Evolutionary conservation across 1,139 yeast genomes (phyloP), one percentile per base, ranked within the genome.

Genomic region (Pichia sp.): DNA sequence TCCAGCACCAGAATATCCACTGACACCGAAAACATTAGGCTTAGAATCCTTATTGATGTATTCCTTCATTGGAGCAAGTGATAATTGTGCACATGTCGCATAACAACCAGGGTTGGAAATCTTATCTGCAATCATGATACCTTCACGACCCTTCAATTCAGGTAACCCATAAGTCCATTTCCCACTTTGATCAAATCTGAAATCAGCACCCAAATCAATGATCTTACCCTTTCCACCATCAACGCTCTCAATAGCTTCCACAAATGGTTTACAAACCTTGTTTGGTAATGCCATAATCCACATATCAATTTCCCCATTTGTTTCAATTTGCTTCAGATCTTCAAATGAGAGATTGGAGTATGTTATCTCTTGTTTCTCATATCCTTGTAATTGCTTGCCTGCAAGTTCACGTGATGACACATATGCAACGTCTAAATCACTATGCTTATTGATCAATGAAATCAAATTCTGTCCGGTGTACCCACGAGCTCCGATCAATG

Each of bases 281-380:
- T 91, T 91, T 45, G 99, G 98, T 53, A 93, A 72, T 2, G 98
- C 98, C 98, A 93, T 91, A 26, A 93, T 94, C 98, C 99, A 91
- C 40, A 88, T 80, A 53, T 93, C 98, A 38, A 91, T 85, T 37
- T 76, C 85, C 32, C 78, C 76, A 30, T 75, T 67, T 48, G 76
- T 72, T 61, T 88, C 98, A 46, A 91, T 66, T 47, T 69, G 64
- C 54, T 76, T 75, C 47, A 91, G 82, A 53, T 91, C 97, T 56
- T 87, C 96, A 33, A 79, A 73, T 56, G 82, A 91, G 49, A 91
- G 69, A 60, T 88, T 91, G 45, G 85, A 85, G 62, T 91, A 91
- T 35, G 72, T 71, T 40, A 91, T 74, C 41, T 83, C 76, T 37
- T 72, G 69, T 64, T 91, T 91, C 55, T 77, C 77, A 69, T 91